Base-by-base conservation (phyloP, 2,329 filamentous ascomycete species). In the Aciculosporium take region DNA sequence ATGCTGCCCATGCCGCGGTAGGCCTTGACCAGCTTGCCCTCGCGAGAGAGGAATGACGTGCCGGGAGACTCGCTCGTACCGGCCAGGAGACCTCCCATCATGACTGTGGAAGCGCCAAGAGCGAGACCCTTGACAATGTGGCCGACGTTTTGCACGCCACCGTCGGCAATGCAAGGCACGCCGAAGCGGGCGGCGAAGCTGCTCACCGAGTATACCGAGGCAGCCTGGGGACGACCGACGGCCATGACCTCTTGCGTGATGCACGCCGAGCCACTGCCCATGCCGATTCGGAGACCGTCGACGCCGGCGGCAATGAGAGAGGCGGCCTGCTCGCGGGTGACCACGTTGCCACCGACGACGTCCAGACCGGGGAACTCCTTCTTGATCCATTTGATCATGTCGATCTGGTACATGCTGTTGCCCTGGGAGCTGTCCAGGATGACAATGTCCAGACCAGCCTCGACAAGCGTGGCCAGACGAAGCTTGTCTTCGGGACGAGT, bases 241-340 rank as follows among this genome's bases (percentile, higher is more conserved):
- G 91, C 91, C 91, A 98, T 98, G 59, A 98, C 93, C 68, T 98
- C 91, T 67, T 98, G 91, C 43, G 91, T 98, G 55, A 98, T 98
- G 66, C 91, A 98, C 58, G 91, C 91, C 58, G 85, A 94, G 58
- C 91, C 91, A 59, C 86, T 94, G 53, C 91, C 91, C 91, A 98
- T 98, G 60, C 91, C 91, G 58, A 98, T 98, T 60, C 91, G 85
- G 53, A 98, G 77, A 61, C 91, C 93, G 60, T 98, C 91, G 45
- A 85, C 89, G 59, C 91, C 91, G 51, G 89, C 91, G 46, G 84
- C 85, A 56, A 98, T 96, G 51, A 98, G 70, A 48, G 75, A 69
- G 40, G 93, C 91, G 51, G 91, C 91, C 71, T 98, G 91, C 62
- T 96, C 89, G 42, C 89, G 81, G 43, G 91, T 98, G 55, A 98